Percentiles rank a stretch among this genome's conserved stretches.
phyloP scores from a whole-genome alignment of 2,329 filamentous ascomycete genomes.

The Pseudogymnoascus sp. region DNA sequence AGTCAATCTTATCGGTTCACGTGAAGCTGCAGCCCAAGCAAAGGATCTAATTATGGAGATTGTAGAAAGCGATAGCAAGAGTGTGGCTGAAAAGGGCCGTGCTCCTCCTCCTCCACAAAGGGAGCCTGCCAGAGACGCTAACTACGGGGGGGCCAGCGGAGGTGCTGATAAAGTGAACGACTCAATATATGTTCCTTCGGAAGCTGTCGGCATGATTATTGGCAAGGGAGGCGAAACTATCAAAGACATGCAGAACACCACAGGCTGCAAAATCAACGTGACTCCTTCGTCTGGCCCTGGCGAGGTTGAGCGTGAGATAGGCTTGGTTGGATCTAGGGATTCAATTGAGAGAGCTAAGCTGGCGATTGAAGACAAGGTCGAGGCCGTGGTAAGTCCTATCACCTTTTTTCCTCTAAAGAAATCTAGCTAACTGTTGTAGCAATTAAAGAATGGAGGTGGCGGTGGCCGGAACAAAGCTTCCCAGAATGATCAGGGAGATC shows the following conservation, averaged over 20 bases:
- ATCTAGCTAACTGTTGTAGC: conserved; percentile 30
- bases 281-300: conserved; percentile 70
- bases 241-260: conserved; percentile 82
- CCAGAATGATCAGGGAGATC: conserved; percentile 49
- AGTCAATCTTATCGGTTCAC: conserved; percentile 80
- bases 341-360: conserved; percentile 74
- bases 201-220: conserved; percentile 94
- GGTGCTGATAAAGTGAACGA: conserved; percentile 68
- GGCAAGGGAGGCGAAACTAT: conserved; percentile 92
- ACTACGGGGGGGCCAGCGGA: conserved; percentile 32
- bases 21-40: conserved; percentile 65
- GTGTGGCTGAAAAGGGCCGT: conserved; percentile 29
- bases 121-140: conserved; percentile 37
- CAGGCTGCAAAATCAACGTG: conserved; percentile 92
- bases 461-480: conserved; percentile 37
- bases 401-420: not conserved
- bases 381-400: conserved; percentile 65
- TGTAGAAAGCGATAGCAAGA: conserved; percentile 78
- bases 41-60: conserved; percentile 90
- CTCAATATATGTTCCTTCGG: conserved; percentile 77
- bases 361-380: conserved; percentile 87
- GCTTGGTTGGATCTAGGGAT: conserved; percentile 69
- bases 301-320: conserved; percentile 79
- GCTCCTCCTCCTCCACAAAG: conserved; percentile 34
- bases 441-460: conserved; percentile 45